These are phyloP conservation scores for Cryptomeria japonica DNA, from an alignment of 75 land plant species.

Conservation along the genomic window DNA sequence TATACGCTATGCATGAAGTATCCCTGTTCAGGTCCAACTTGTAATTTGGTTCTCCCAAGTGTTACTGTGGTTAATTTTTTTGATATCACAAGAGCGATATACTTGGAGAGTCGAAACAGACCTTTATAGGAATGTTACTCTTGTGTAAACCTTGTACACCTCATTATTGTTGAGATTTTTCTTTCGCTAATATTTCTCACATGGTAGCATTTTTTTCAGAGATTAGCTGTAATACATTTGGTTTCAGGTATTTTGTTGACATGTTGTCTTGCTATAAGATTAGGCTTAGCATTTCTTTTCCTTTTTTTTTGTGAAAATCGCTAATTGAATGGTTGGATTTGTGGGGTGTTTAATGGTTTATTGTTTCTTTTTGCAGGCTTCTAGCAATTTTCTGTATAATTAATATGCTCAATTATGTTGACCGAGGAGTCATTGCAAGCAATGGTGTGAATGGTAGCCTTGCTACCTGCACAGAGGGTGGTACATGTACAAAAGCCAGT, in stretches of 20 bases:
- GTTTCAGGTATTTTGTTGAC: background rate
- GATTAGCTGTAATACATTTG: background rate
- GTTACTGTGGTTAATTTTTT: background rate
- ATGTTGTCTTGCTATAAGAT: background rate
- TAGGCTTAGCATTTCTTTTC: background rate
- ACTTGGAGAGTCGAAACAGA: background rate
- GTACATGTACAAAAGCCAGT: slow-evolving; percentile 69
- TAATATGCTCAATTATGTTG: slow-evolving; percentile 89
- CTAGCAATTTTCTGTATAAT: slow-evolving; percentile 83
- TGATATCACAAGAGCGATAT: background rate
- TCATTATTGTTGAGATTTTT: background rate
- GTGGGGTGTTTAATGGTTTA: background rate
- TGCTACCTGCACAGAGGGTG: slow-evolving; percentile 56
- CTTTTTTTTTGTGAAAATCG: background rate
- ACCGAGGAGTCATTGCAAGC: slow-evolving; percentile 95
- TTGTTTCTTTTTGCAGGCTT: slow-evolving; percentile 54
- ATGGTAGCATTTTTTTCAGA: background rate
- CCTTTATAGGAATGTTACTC: background rate
- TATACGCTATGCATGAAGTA: background rate
- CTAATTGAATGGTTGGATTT: background rate
- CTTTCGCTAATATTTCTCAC: background rate
- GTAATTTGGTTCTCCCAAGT: background rate
- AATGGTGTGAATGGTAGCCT: slow-evolving; percentile 96
- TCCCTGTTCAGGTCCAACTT: background rate
- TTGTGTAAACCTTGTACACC: background rate